Evolutionary conservation across 2,329 filamentous ascomycete genomes (phyloP).

Genomic region (Cytospora piceicola): DNA sequence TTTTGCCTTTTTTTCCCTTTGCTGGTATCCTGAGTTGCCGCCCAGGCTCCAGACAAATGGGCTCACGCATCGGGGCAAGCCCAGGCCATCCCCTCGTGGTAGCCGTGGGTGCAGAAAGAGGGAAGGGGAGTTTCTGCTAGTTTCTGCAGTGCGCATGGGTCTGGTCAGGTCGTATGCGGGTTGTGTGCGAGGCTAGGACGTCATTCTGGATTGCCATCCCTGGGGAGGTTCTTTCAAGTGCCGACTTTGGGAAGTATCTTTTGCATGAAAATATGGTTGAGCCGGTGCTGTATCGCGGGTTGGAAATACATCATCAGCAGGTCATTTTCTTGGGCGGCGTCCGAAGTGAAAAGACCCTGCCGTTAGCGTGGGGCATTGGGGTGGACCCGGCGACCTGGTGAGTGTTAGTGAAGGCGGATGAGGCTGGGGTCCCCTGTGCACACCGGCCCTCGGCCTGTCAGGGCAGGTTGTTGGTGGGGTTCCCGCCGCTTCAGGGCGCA

Average conservation of each 20-base stretch:
- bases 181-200: conserved; percentile 23
- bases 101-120: neutral
- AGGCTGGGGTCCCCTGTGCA: neutral
- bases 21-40: conserved; percentile 17
- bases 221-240: neutral
- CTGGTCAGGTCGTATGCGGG: conserved; percentile 13
- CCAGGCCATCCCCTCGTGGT: neutral
- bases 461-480: neutral
- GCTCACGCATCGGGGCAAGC: conserved; percentile 4
- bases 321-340: conserved; percentile 10
- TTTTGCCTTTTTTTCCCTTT: no score
- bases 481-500: conserved; percentile 1
- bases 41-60: conserved; percentile 17
- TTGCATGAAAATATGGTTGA: neutral
- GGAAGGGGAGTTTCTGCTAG: conserved; percentile 24
- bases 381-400: neutral
- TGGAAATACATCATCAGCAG: conserved; percentile 14
- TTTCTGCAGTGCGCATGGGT: conserved; percentile 28
- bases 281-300: neutral
- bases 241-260: conserved; percentile 7
- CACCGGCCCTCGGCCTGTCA: conserved; percentile 1
- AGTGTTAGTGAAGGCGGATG: neutral
- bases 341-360: conserved; percentile 12
- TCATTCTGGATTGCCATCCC: conserved; percentile 20
- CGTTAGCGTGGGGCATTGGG: conserved; percentile 14